These are phyloP conservation scores for Penicillium goetzii DNA, from an alignment of 495 filamentous ascomycete genomes.

Conservation along the genomic window DNA sequence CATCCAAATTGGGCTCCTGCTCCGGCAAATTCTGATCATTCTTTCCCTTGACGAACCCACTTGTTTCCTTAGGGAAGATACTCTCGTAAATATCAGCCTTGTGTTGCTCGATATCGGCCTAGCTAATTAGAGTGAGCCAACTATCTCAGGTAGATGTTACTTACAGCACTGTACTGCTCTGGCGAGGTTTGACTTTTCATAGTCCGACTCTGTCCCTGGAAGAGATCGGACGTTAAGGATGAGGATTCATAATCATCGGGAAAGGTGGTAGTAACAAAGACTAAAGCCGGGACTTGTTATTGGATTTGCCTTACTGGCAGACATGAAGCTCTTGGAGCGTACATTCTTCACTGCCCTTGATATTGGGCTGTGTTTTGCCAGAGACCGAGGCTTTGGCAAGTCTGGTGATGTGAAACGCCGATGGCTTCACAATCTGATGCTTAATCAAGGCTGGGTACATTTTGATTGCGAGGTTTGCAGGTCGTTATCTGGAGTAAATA, in stretches of 20 bases:
- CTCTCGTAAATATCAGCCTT: constrained; percentile 26
- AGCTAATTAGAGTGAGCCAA: neutral
- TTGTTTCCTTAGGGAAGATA: constrained; percentile 8
- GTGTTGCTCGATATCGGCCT: constrained; percentile 22
- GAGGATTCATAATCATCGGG: constrained; percentile 27
- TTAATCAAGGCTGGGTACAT: constrained; percentile 23
- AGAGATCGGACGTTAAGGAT: constrained; percentile 13
- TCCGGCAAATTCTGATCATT: constrained; percentile 11
- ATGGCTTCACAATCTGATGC: constrained; percentile 18
- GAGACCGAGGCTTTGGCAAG: constrained; percentile 15
- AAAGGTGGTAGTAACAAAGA: constrained; percentile 23
- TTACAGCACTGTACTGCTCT: neutral
- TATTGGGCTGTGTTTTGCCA: constrained; percentile 11
- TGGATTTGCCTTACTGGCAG: neutral
- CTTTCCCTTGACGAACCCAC: neutral
- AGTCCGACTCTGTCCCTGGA: constrained; percentile 2
- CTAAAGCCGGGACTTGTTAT: neutral
- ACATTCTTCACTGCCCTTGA: constrained; percentile 22
- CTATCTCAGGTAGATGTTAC: neutral
- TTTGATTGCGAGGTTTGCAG: neutral
- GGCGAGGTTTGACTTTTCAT: constrained; percentile 6
- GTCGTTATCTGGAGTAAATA: neutral
- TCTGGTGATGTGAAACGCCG: constrained; percentile 11
- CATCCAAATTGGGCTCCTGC: constrained; percentile 25
- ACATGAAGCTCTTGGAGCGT: neutral